Base-by-base conservation (phyloP, 352 stramenopile species). In the Pythium apleroticum region DNA sequence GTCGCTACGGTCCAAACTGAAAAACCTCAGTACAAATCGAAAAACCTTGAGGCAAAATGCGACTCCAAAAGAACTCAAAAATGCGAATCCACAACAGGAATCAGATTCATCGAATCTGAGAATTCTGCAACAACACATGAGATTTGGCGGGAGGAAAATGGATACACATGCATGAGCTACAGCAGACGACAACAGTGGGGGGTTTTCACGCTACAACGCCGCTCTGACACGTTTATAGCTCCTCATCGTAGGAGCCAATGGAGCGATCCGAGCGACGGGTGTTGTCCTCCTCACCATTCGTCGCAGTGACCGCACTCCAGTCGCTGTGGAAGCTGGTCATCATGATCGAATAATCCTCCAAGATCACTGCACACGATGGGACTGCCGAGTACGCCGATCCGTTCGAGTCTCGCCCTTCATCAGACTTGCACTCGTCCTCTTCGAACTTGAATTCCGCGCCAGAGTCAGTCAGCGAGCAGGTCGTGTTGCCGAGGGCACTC, bases 381-480 rank as follows among this genome's bases (percentile, higher is more conserved):
- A 69, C 63, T 5, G 55, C 48, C n/a, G 55, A 65, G 56, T 64
- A 65, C 48, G 39, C 30, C 5, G 63, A 69, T 20, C 55, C 63
- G 30, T 61, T 61, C 19, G 63, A 69, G 41, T 61, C 61, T 30
- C 61, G 52, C 9, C 52, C 52, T 10, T 30, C 31, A 25, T 25
- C 46, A 20, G 35, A 53, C 22, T 46, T 25, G 17, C 43, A 62
- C 12, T 52, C 50, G 15, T 63, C 48, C 8, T 60, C 53, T 19
- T 57, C 62, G 25, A 50, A 50, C 43, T 50, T 50, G 43, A 50
- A 50, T 3, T 58, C 43, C 11, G 30, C 50, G 24, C 41, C 31
- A 30, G 10, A 52, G 4, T 57, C 52, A 1, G 20, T 27, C 2
- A n/a, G n/a, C 28, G 43, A 50, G 19, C n/a, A 27, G 43, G 43